These are phyloP conservation scores for Mycena chlorophos DNA, from an alignment of 768 basidiomycete genomes.

Conservation along the genomic window DNA sequence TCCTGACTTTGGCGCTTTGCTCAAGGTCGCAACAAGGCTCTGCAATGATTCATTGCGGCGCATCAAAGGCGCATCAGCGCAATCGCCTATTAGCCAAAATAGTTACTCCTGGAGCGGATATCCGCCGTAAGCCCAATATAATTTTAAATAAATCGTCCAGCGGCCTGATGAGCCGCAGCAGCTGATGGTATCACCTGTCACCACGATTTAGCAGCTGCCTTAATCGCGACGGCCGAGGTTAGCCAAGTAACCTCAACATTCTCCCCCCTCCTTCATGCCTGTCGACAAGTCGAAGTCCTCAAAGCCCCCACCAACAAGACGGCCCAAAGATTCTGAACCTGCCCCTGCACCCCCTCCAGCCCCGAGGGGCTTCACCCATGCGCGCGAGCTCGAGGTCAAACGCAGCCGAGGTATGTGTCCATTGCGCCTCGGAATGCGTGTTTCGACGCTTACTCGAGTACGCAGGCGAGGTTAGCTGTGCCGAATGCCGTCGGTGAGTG, in stretches of 20 bases:
- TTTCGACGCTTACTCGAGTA: conserved; percentile 14
- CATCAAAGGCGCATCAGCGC: no score
- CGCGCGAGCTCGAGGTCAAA: conserved; percentile 72
- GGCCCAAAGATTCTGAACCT: conserved; percentile 52
- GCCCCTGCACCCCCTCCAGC: conserved; percentile 29
- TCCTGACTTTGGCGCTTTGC: no score
- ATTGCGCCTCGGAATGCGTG: conserved; percentile 1
- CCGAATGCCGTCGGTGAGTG: conserved; percentile 76
- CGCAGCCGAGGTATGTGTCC: conserved; percentile 55
- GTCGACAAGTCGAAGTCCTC: conserved; percentile 44
- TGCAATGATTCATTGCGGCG: no score
- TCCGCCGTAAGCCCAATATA: no score
- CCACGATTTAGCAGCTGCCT: neutral
- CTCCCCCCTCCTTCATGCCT: conserved; percentile 48
- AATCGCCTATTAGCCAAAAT: no score
- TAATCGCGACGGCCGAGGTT: no score
- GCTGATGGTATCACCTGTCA: neutral
- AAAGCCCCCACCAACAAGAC: conserved; percentile 51
- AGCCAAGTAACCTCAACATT: no score
- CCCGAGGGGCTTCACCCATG: conserved; percentile 35
- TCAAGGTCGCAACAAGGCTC: no score
- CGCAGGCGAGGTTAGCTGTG: conserved; percentile 63
- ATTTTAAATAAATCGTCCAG: no score
- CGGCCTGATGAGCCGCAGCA: no score
- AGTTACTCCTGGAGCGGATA: no score